These are phyloP conservation scores for Escallonia rubra DNA, from an alignment of 129 eudicot species.

Conservation along the genomic window DNA sequence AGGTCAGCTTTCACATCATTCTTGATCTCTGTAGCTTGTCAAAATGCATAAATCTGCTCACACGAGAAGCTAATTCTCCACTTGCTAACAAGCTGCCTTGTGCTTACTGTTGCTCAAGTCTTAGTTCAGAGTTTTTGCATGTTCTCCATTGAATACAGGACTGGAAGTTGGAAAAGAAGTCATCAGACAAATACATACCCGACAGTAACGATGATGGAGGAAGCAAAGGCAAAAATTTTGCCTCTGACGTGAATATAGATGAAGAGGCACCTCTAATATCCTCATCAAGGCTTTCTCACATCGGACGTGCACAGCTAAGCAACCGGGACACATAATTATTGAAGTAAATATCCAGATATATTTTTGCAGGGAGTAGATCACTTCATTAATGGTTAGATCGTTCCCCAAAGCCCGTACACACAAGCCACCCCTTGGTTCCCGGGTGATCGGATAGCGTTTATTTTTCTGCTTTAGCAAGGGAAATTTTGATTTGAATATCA, in stretches of 20 bases:
- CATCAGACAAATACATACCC: slow-evolving; percentile 40
- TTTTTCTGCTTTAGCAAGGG: background rate
- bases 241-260: slow-evolving; percentile 34
- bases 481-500: background rate
- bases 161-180: slow-evolving; percentile 71
- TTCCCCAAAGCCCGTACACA: background rate
- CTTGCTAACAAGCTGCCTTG: background rate
- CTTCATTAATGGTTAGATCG: background rate
- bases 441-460: background rate
- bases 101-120: background rate
- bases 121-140: background rate
- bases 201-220: slow-evolving; percentile 18
- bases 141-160: slow-evolving; percentile 41
- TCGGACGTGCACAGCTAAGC: slow-evolving; percentile 50
- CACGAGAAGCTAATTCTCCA: background rate
- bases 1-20: slow-evolving; percentile 41
- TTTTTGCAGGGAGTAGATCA: background rate
- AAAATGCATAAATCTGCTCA: background rate
- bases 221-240: slow-evolving; percentile 34
- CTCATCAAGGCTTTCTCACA: slow-evolving; percentile 56
- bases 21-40: background rate
- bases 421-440: background rate
- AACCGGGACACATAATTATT: slow-evolving; percentile 34
- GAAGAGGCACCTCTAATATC: slow-evolving; percentile 58
- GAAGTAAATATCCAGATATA: background rate